Evolutionary conservation across 1,139 yeast genomes (phyloP).

Genomic region (Geotrichum armillariae): DNA sequence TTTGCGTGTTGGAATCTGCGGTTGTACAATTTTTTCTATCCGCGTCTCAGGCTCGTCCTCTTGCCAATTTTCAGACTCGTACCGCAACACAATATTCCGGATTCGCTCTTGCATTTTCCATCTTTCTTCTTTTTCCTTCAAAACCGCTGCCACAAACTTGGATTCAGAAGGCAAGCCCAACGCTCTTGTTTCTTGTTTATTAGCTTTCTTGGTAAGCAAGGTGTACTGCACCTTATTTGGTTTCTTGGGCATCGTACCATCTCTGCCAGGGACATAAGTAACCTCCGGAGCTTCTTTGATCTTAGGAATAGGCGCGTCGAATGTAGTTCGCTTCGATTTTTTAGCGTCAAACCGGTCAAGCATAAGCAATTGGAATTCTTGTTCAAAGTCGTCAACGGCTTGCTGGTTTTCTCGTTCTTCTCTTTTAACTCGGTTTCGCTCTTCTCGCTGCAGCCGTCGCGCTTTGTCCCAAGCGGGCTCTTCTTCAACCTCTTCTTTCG

Average conservation of each 20-base stretch:
- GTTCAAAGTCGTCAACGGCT: slow-evolving; percentile 38
- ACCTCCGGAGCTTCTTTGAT: slow-evolving; percentile 5
- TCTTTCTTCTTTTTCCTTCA: slow-evolving; percentile 28
- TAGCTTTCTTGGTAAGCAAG: slow-evolving; percentile 32
- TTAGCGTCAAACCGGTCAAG: slow-evolving; percentile 33
- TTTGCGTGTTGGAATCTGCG: background rate
- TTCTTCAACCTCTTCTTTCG: slow-evolving; percentile 24
- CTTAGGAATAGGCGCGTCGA: slow-evolving; percentile 39
- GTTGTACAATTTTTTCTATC: slow-evolving; percentile 11
- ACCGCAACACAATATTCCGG: slow-evolving; percentile 31
- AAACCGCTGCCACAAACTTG: slow-evolving; percentile 30
- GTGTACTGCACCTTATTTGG: slow-evolving; percentile 27
- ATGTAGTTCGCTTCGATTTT: slow-evolving; percentile 27
- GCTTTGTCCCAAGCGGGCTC: slow-evolving; percentile 26
- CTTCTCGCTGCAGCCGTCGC: slow-evolving; percentile 20
- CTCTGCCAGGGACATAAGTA: slow-evolving; percentile 1
- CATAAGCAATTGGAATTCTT: slow-evolving; percentile 39
- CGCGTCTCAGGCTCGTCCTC: slow-evolving; percentile 11
- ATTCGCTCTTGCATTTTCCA: slow-evolving; percentile 32
- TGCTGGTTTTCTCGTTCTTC: slow-evolving; percentile 29
- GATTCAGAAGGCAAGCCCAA: slow-evolving; percentile 33
- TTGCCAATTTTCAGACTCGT: slow-evolving; percentile 24
- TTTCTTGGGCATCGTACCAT: slow-evolving; percentile 12
- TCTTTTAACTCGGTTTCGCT: slow-evolving; percentile 25
- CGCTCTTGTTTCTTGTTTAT: slow-evolving; percentile 25